Conservation (phyloP, 768 basidiomycete species). For the Panaeolus cyanescens region DNA sequence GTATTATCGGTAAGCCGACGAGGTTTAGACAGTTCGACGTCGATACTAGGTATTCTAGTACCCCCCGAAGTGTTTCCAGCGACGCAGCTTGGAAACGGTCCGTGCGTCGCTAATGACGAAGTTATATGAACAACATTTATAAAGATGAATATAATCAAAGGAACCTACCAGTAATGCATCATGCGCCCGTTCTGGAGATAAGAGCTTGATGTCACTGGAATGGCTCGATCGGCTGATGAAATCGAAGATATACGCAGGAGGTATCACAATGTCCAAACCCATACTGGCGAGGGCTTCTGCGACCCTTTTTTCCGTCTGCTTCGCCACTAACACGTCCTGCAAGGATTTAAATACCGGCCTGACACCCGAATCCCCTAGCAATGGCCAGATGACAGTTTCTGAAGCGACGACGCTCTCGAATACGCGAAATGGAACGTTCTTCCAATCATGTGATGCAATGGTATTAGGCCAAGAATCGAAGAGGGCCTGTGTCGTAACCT, state of each 20-base stretch:
- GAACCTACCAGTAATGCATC: slow-evolving; percentile 28
- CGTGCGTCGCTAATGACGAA: slow-evolving; percentile 15
- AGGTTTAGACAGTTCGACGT: slow-evolving; percentile 31
- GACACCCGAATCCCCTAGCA: slow-evolving; percentile 14
- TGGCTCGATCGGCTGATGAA: slow-evolving; percentile 20
- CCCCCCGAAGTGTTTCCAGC: neutral
- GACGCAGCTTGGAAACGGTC: slow-evolving; percentile 10
- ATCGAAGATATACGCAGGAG: slow-evolving; percentile 34
- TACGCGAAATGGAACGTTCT: slow-evolving; percentile 30
- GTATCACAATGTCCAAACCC: slow-evolving; percentile 36
- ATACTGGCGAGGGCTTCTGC: slow-evolving; percentile 30
- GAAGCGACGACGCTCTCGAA: slow-evolving; percentile 26
- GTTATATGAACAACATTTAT: neutral
- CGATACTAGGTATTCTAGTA: slow-evolving; percentile 38
- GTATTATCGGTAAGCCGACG: slow-evolving; percentile 38
- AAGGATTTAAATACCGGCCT: slow-evolving; percentile 11
- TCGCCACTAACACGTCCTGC: slow-evolving; percentile 27
- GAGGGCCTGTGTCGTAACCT: slow-evolving; percentile 17
- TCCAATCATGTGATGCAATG: slow-evolving; percentile 37
- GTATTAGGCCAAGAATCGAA: slow-evolving; percentile 43
- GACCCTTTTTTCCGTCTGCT: slow-evolving; percentile 16
- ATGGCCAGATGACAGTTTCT: slow-evolving; percentile 36
- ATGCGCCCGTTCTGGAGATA: slow-evolving; percentile 33
- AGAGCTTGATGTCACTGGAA: slow-evolving; percentile 13
- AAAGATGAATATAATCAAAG: neutral